These are phyloP conservation scores for Arabidopsis suecica DNA, from an alignment of 345 rosid genomes.

Conservation along the genomic window DNA sequence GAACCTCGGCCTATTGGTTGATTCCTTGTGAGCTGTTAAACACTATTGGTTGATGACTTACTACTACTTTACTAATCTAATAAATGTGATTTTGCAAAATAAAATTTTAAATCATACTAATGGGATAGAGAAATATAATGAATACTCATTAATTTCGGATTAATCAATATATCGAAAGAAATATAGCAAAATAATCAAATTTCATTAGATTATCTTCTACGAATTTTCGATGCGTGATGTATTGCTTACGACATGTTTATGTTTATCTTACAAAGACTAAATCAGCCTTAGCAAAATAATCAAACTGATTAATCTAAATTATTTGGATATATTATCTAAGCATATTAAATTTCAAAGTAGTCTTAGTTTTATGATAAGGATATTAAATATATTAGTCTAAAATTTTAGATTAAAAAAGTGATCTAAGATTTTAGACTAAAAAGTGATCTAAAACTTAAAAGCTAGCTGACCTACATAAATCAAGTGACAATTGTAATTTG, in stretches of 20 bases:
- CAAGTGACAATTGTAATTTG: constrained; percentile 1
- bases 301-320: no score
- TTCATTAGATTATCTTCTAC: background rate
- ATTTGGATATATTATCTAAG: no score
- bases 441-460: background rate
- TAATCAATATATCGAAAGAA: background rate
- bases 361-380: background rate
- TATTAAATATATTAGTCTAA: background rate
- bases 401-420: background rate
- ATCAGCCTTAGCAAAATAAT: no score
- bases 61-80: background rate
- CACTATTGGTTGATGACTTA: background rate
- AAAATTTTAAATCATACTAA: background rate
- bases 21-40: constrained; percentile 7
- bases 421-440: background rate
- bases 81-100: background rate
- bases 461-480: background rate
- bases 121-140: background rate
- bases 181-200: background rate
- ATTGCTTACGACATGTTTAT: background rate
- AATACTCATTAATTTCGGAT: background rate
- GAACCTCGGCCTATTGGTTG: background rate
- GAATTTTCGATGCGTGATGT: background rate
- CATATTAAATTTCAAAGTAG: background rate
- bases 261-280: background rate